These are phyloP conservation scores for Ganoderma meredithae DNA, from an alignment of 1,284 basidiomycete genomes.

Conservation along the genomic window DNA sequence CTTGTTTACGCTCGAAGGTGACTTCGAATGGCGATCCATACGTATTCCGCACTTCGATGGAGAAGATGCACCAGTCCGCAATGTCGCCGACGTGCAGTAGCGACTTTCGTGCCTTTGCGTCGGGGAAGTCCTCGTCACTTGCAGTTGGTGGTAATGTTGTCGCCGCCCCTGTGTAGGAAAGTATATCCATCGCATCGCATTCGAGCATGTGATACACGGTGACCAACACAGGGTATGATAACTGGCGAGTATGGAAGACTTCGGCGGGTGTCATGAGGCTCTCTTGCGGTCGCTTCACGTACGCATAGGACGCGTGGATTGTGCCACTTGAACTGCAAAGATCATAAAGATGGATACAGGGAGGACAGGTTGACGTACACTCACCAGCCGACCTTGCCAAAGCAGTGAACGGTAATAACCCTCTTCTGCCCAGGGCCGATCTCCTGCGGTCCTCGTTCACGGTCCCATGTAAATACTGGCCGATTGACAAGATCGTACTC, in stretches of 20 bases:
- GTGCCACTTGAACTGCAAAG: constrained; percentile 72
- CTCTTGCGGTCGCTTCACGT: constrained; percentile 56
- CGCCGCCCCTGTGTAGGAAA: constrained; percentile 61
- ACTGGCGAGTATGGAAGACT: constrained; percentile 83
- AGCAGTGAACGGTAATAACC: constrained; percentile 75
- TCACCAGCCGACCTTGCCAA: constrained; percentile 92
- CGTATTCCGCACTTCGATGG: constrained; percentile 87
- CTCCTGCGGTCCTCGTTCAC: constrained; percentile 54
- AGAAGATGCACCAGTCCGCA: constrained; percentile 83
- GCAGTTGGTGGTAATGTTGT: constrained; percentile 28
- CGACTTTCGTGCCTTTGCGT: constrained; percentile 38
- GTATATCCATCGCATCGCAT: constrained; percentile 81
- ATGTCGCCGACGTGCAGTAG: constrained; percentile 56
- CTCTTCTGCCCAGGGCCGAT: constrained; percentile 78
- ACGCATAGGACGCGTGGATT: constrained; percentile 87
- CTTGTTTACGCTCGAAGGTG: constrained; percentile 70
- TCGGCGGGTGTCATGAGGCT: constrained; percentile 46
- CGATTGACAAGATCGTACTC: constrained; percentile 83
- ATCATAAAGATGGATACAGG: constrained; percentile 4
- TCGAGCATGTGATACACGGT: constrained; percentile 95
- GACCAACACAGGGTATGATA: constrained; percentile 86
- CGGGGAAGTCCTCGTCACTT: constrained; percentile 30
- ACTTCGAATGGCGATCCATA: constrained; percentile 92
- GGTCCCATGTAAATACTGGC: constrained; percentile 85
- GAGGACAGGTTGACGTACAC: constrained; percentile 36